Evolutionary conservation across 768 basidiomycete genomes (phyloP).

Genomic region (Russula compacta): DNA sequence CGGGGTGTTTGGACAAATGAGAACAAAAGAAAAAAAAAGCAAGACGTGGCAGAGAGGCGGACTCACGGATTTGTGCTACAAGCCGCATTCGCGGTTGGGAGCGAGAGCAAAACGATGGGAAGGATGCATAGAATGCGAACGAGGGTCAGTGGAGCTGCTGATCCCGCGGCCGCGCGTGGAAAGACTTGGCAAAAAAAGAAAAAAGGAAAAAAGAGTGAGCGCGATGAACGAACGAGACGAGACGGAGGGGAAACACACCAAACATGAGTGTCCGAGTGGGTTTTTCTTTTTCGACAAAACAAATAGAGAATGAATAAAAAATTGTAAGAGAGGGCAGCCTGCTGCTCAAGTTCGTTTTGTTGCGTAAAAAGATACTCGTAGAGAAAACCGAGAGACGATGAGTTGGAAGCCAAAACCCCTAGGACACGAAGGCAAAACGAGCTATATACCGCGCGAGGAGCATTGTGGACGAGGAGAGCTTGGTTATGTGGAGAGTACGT

Average conservation of each 20-base stretch:
- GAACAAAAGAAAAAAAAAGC: background rate
- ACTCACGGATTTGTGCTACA: background rate
- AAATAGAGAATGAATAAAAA: background rate
- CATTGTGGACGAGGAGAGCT: background rate
- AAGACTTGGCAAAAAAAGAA: background rate
- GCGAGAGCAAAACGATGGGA: background rate
- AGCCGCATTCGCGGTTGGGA: background rate
- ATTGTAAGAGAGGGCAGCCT: background rate
- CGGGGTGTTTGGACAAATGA: background rate
- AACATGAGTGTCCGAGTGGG: background rate
- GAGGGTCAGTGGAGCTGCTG: background rate
- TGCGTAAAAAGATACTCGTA: background rate
- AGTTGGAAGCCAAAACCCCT: background rate
- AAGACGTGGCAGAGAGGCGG: background rate
- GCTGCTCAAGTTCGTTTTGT: background rate
- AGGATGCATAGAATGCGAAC: background rate
- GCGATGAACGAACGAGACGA: background rate
- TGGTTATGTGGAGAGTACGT: background rate
- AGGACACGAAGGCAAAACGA: background rate
- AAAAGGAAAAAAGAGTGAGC: background rate
- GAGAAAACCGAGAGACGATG: background rate
- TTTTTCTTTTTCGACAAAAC: background rate
- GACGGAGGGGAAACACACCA: background rate
- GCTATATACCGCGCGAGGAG: background rate
- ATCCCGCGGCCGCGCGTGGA: background rate